A percentile compares a stretch with the other conserved stretches of the same genome.
These are phyloP conservation scores for Scleroderma bovista DNA, from an alignment of 768 basidiomycete species.

Conservation along the genomic window DNA sequence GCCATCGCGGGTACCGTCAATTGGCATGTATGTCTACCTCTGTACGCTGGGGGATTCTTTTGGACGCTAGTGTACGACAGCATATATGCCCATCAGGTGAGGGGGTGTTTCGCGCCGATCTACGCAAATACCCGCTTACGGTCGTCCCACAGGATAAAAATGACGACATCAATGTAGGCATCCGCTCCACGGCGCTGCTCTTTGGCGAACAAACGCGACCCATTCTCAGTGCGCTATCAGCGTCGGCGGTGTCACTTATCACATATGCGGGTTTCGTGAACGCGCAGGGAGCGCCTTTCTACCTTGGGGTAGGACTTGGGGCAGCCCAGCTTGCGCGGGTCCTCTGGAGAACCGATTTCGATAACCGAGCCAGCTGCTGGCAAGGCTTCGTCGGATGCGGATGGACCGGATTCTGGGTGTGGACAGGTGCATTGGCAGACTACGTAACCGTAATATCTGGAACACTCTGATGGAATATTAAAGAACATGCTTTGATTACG, in stretches of 20 bases:
- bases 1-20: slow-evolving; percentile 78
- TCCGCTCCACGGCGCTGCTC: slow-evolving; percentile 90
- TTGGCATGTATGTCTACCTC: slow-evolving; percentile 78
- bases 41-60: slow-evolving; percentile 84
- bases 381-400: slow-evolving; percentile 83
- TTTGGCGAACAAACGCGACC: slow-evolving; percentile 75
- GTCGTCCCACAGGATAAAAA: slow-evolving; percentile 65
- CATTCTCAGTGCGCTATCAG: slow-evolving; percentile 70
- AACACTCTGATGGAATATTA: background rate
- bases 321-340: slow-evolving; percentile 75
- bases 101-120: slow-evolving; percentile 1
- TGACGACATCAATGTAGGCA: slow-evolving; percentile 84
- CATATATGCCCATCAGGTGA: slow-evolving; percentile 94
- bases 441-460: slow-evolving; percentile 36
- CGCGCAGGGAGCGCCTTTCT: slow-evolving; percentile 72
- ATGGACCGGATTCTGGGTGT: slow-evolving; percentile 83
- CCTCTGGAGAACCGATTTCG: slow-evolving; percentile 68
- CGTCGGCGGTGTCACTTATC: slow-evolving; percentile 66
- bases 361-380: slow-evolving; percentile 80
- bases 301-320: slow-evolving; percentile 68
- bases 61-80: slow-evolving; percentile 98
- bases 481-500: background rate
- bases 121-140: background rate
- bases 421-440: slow-evolving; percentile 74
- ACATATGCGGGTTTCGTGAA: slow-evolving; percentile 79